Conservation (phyloP, 2,329 filamentous ascomycete species). For the Neonectria neomacrospora region DNA sequence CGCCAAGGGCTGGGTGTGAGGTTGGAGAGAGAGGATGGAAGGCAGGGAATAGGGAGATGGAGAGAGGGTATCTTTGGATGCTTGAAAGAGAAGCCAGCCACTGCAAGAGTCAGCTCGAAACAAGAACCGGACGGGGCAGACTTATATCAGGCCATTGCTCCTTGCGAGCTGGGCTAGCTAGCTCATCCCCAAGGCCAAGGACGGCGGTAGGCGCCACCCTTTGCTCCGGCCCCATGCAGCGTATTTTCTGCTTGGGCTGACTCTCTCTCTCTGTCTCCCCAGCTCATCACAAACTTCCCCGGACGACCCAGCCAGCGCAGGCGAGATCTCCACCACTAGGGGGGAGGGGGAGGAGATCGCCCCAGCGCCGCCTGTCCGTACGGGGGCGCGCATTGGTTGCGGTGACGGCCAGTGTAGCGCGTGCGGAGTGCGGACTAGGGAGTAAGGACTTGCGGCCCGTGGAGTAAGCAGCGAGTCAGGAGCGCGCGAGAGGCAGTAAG, state of each 20-base stretch:
- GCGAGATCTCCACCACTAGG: conserved; percentile 43
- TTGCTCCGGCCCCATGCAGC: conserved; percentile 41
- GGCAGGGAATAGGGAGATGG: conserved; percentile 3
- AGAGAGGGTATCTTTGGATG: conserved; percentile 29
- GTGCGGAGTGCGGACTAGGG: not conserved
- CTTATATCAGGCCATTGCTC: conserved; percentile 40
- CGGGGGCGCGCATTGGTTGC: conserved; percentile 26
- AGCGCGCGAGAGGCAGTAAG: not conserved
- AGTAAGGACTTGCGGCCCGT: not conserved
- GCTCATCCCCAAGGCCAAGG: conserved; percentile 24
- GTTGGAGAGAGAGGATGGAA: not conserved
- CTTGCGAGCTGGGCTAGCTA: conserved; percentile 15
- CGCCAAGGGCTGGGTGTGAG: not conserved
- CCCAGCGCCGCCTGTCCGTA: conserved; percentile 38
- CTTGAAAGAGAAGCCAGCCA: conserved; percentile 26
- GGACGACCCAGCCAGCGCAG: conserved; percentile 18
- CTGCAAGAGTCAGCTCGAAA: conserved; percentile 28
- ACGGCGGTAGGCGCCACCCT: conserved; percentile 43
- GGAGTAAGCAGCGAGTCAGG: conserved; percentile 35
- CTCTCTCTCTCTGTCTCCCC: conserved; percentile 17
- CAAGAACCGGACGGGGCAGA: conserved; percentile 28
- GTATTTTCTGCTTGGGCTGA: conserved; percentile 9
- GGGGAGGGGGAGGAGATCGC: conserved; percentile 28
- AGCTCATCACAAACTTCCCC: conserved; percentile 22
- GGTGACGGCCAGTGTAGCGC: conserved; percentile 7